Evolutionary conservation across 2,329 filamentous ascomycete species (phyloP).

Genomic region (Aspergillus caelatus): DNA sequence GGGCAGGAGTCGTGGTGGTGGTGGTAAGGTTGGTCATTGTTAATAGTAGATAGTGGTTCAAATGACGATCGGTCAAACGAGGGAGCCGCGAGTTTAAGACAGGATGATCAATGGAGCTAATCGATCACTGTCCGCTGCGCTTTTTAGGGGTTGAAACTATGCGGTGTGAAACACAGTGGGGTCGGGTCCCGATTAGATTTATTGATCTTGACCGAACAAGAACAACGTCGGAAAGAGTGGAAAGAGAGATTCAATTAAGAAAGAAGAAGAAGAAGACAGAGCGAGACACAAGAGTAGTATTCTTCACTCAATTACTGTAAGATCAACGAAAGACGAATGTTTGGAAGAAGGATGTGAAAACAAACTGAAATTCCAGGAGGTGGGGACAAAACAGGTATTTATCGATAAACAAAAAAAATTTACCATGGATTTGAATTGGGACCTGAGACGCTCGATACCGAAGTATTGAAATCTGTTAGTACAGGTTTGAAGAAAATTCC

Average conservation of each 20-base stretch:
- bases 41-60: background rate
- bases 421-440: background rate
- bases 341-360: background rate
- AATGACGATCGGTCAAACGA: background rate
- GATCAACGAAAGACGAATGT: background rate
- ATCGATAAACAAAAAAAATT: background rate
- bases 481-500: background rate
- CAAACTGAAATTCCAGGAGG: background rate
- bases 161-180: constrained; percentile 2
- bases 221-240: background rate
- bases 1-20: constrained; percentile 19
- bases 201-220: background rate
- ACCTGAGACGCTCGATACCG: constrained; percentile 3
- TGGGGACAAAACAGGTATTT: background rate
- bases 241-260: background rate
- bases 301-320: background rate
- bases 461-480: background rate
- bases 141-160: background rate
- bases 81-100: background rate
- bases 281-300: background rate
- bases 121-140: background rate
- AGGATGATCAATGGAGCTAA: background rate
- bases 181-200: background rate
- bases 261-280: background rate
- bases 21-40: constrained; percentile 21